Evolutionary conservation across 139 green algal genomes (phyloP), one percentile per base, ranked within the genome.

Genomic region (Asterochloris sp.): DNA sequence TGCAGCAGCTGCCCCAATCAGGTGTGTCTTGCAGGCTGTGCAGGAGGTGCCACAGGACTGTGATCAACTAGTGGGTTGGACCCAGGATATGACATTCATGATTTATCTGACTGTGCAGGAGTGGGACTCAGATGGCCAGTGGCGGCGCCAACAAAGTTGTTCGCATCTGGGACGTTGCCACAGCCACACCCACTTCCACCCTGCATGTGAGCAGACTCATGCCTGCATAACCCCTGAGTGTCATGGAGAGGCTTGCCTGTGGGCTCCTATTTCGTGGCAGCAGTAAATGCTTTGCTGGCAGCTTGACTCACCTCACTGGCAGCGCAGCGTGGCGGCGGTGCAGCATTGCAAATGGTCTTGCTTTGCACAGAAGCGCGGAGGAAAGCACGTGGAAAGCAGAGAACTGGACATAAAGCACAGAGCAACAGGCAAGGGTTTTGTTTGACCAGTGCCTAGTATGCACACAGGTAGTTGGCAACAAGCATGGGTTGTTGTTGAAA

Each of bases 141-240:
- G 93, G 89, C 69, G 93, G 93, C 2, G 83, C 87, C 0, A 91
- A 96, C 87, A 90, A 87, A 29, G 78, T 79, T 0, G 92, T 96
- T 15, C 83, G 87, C 47, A 64, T 94, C 1, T 96, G 93, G 93
- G 93, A 96, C 69, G 66, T 82, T 0, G 66, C 62, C 74, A 84
- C 38, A 69, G 62, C 47, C 24, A 29, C 78, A 23, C 75, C 74
- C 15, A 71, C 38, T 12, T 17, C 83, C 21, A 85, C 84, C 27
- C 78, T 90, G 64, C 67, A 85, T 26, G 85, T 54, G 38, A 54
- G 38, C 38, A 84, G 76, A 12, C 4, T 47, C 14, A 29, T 21
- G 19, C 80, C 80, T 38, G 66, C 73, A 38, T 47, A 21, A 28
- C 67, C 24, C 47, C 69, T 64, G n/a, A n/a, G n/a, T n/a, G 69